phyloP scores from a whole-genome alignment of 768 basidiomycete genomes.

The Glaciozyma antarctica region DNA sequence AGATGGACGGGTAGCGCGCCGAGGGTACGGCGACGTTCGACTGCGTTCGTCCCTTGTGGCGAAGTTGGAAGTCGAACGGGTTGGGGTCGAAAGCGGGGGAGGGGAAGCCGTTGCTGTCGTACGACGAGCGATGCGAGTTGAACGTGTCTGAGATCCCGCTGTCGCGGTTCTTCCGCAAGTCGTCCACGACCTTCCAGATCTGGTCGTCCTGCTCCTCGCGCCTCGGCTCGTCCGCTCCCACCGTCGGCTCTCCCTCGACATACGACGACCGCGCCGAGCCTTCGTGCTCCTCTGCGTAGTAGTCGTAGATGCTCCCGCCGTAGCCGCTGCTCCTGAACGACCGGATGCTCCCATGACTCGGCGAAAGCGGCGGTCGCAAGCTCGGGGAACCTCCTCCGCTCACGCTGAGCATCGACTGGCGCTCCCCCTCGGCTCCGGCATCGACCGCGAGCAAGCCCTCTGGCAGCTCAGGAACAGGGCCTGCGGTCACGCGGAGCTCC shows the following conservation, averaged over 20 bases:
- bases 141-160: constrained; percentile 13
- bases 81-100: background rate
- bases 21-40: background rate
- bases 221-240: no score
- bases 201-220: constrained; percentile 12
- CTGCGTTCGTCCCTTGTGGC: background rate
- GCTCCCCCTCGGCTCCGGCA: background rate
- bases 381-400: constrained; percentile 4
- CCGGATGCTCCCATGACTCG: background rate
- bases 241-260: background rate
- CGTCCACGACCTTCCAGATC: constrained; percentile 25
- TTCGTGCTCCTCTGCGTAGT: background rate
- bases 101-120: background rate
- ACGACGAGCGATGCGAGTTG: constrained; percentile 14
- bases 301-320: constrained; percentile 25
- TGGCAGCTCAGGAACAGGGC: constrained; percentile 2
- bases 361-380: background rate
- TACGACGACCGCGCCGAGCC: background rate
- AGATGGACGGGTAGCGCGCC: constrained; percentile 23
- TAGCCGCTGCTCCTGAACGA: constrained; percentile 21
- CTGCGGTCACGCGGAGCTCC: constrained; percentile 3
- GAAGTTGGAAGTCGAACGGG: background rate
- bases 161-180: constrained; percentile 18
- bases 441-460: background rate
- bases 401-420: constrained; percentile 1